Evolutionary conservation across 2,329 filamentous ascomycete species (phyloP).

Genomic region (Alternaria brassicae): DNA sequence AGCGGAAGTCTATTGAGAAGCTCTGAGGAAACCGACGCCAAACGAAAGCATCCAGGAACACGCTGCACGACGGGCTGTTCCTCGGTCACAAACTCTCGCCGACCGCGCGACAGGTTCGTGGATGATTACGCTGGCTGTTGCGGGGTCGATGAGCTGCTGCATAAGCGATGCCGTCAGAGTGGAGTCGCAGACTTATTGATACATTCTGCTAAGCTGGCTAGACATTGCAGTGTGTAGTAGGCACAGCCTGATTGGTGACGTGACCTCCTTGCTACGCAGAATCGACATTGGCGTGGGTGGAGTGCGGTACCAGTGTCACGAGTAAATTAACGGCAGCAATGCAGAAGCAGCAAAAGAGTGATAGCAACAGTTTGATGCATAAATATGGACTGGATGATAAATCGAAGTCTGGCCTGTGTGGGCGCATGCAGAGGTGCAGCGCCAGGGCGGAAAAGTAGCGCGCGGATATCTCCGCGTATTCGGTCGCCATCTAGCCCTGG

Average conservation of each 20-base stretch:
- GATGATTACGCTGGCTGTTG: constrained; percentile 2
- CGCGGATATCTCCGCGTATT: not conserved
- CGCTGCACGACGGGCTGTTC: not conserved
- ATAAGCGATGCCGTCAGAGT: constrained; percentile 15
- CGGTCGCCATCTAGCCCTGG: not conserved
- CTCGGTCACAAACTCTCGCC: not conserved
- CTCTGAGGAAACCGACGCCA: constrained; percentile 1
- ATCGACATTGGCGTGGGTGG: not conserved
- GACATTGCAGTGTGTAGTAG: not conserved
- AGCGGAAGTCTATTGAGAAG: not conserved
- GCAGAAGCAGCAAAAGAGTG: not conserved
- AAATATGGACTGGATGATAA: not conserved
- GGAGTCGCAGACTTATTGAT: constrained; percentile 11
- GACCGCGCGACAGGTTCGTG: constrained; percentile 1
- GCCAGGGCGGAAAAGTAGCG: not conserved
- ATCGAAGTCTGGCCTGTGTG: not conserved
- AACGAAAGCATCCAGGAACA: constrained; percentile 15
- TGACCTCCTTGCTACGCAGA: not conserved
- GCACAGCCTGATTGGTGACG: constrained; percentile 1
- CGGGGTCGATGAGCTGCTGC: constrained; percentile 5
- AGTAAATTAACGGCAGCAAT: not conserved
- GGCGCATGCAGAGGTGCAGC: not conserved
- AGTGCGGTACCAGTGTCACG: not conserved
- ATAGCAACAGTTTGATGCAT: not conserved
- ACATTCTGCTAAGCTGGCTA: constrained; percentile 3